phyloP scores from a whole-genome alignment of 305 asterid genomes.

The Ajuga reptans region DNA sequence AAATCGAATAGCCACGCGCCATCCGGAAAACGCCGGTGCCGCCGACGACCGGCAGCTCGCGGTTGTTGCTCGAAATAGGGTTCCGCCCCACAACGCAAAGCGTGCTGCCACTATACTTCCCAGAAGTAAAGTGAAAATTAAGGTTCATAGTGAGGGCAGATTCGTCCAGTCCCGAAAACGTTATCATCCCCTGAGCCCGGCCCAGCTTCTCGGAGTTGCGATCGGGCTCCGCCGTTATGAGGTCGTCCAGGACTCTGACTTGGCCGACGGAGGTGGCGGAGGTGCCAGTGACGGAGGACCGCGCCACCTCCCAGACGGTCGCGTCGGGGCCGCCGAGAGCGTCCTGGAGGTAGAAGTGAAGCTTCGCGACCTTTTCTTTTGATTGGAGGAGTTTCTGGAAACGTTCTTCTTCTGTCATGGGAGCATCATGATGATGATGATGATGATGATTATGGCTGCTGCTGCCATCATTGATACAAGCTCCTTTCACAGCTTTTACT shows the following conservation, averaged over 20 bases:
- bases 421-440: no score
- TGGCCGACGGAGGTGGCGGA: conserved; percentile 27
- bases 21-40: conserved; percentile 35
- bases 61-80: conserved; percentile 4
- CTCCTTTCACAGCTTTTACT: neutral
- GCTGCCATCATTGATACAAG: neutral
- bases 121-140: conserved; percentile 25
- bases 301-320: conserved; percentile 36
- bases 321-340: conserved; percentile 22
- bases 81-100: conserved; percentile 31
- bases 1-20: conserved; percentile 35
- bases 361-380: conserved; percentile 21
- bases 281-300: conserved; percentile 18
- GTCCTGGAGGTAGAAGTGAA: conserved; percentile 31
- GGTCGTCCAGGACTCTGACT: conserved; percentile 30
- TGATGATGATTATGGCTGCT: no score
- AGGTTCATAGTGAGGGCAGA: conserved; percentile 26
- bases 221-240: conserved; percentile 19
- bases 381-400: conserved; percentile 13
- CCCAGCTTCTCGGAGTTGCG: conserved; percentile 26
- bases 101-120: conserved; percentile 24
- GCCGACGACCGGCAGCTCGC: conserved; percentile 33
- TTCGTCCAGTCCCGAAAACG: conserved; percentile 19
- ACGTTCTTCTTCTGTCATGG: conserved; percentile 14
- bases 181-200: conserved; percentile 35